These are phyloP conservation scores for Arbutus unedo DNA, from an alignment of 148 eudicot species.

Conservation along the genomic window DNA sequence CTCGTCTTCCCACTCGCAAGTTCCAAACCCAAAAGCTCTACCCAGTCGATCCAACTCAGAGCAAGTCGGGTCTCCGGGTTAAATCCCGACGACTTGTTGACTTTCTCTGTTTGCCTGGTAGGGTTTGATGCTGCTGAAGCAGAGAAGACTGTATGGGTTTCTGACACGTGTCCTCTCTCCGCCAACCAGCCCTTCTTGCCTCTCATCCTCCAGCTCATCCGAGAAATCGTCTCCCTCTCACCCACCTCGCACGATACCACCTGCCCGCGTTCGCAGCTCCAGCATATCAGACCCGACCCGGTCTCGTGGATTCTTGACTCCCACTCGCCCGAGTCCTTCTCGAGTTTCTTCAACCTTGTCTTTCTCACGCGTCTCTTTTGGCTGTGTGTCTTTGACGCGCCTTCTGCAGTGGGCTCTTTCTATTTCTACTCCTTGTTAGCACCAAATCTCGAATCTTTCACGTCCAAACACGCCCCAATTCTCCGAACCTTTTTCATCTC, in stretches of 20 bases:
- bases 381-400: constrained; percentile 70
- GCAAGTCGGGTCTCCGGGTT: constrained; percentile 39
- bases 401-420: constrained; percentile 63
- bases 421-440: constrained; percentile 62
- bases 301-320: constrained; percentile 59
- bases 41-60: constrained; percentile 57
- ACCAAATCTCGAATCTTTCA: constrained; percentile 53
- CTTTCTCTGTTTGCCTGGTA: constrained; percentile 42
- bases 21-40: constrained; percentile 18
- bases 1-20: constrained; percentile 46
- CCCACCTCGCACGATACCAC: constrained; percentile 44
- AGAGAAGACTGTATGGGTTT: constrained; percentile 54
- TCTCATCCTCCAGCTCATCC: constrained; percentile 66
- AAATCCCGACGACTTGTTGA: constrained; percentile 27
- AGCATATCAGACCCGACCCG: constrained; percentile 52
- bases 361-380: constrained; percentile 71
- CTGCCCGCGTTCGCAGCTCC: constrained; percentile 43
- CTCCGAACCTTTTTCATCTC: constrained; percentile 51
- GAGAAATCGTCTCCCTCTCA: constrained; percentile 54
- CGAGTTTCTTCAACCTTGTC: constrained; percentile 55
- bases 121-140: constrained; percentile 32
- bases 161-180: constrained; percentile 55
- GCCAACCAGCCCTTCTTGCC: constrained; percentile 66
- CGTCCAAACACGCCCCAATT: constrained; percentile 44
- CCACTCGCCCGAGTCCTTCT: constrained; percentile 74